Base-by-base conservation (phyloP, 768 basidiomycete species). In the Collybia nuda region DNA sequence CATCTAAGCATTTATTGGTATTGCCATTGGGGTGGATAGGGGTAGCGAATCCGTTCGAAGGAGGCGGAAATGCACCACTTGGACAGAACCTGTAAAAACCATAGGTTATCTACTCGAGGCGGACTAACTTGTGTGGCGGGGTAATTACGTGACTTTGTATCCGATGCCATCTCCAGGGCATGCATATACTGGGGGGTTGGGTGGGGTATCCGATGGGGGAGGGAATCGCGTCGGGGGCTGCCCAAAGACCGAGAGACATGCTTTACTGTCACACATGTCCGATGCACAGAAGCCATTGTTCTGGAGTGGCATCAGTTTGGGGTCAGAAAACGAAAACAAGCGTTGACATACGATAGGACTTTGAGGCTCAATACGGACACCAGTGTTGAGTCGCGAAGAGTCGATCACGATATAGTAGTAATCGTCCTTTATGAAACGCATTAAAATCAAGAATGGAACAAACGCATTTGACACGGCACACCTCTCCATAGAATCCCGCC, bases 1-100 rank as follows among this genome's bases (percentile, higher is more conserved):
- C 69, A 21, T 71, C 67, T 11, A 71, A 54, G 45, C 67, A 72
- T 50, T 71, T 69, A 15, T 56, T 52, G 1, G 39, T 37, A 39
- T 63, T 56, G 5, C 56, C 54, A 50, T 59, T 60, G 11, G 67
- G 67, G 55, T 72, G 68, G 26, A 64, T 54, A 21, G 29, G 22
- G 36, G 42, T 35, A 56, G 60, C 41, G 42, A 53, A 42, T 62
- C 59, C 29, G 47, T 56, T 41, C 42, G 58, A 11, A 28, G 47
- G 42, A 18, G 50, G 23, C 1, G 65, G 64, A 51, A 65, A 61
- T 1, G 42, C 23, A 4, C 62, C 63, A 35, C 47, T 48, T 0
- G 66, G 64, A 43, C 66, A 67, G 53, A 69, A 67, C 12, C 32
- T 32, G 14, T 11, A 9, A 14, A 11, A 11, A 11, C 3, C 3